Evolutionary conservation across 257 asterid genomes (phyloP), one percentile per base, ranked within the genome.

Genomic region (Solanum chiquidenum): DNA sequence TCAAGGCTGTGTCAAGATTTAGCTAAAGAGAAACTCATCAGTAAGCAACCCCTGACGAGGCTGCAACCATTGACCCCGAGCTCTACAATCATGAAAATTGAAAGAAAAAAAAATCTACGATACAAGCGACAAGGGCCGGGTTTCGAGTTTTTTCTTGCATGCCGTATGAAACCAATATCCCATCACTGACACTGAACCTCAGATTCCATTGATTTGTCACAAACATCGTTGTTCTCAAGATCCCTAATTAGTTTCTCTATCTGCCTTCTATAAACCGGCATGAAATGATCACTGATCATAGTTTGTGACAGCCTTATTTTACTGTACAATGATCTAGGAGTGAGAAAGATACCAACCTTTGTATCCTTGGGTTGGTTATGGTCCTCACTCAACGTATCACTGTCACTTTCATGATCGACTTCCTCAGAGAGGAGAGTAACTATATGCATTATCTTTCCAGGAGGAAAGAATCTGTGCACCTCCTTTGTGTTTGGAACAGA

Each of bases 211-310:
- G 40, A 82, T 49, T 16, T 64, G 77, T 87, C 91, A 49, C 87
- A 88, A 86, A 37, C 29, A 46, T 85, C 91, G 46, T 92, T 96
- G 31, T 84, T 91, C 90, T 94, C 96, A 3, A 94, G 90, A 84
- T 92, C 94, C 86, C 75, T 91, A 58, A 96, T 97, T 83, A 96
- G 92, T 92, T 91, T 94, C 79, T 97, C 98, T 13, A 97, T 94
- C 69, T 93, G 96, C 84, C 95, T 91, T 91, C 98, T 94, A 87
- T 97, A 97, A 72, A 93, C 94, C 1, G 99, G 99, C 99, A 97
- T 97, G 89, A 94, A 95, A 90, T 97, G 99, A 85, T 97, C 99
- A 2, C 98, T 96, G 35, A 97, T 94, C 99, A 97, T 97, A 13
- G 93, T 94, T 89, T 94, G 95, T 46, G 99, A 97, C 69, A 97